Evolutionary conservation across 192 early-diverging fungal genomes (phyloP), one percentile per base, ranked within the genome.

Genomic region (Coemansia sp.): DNA sequence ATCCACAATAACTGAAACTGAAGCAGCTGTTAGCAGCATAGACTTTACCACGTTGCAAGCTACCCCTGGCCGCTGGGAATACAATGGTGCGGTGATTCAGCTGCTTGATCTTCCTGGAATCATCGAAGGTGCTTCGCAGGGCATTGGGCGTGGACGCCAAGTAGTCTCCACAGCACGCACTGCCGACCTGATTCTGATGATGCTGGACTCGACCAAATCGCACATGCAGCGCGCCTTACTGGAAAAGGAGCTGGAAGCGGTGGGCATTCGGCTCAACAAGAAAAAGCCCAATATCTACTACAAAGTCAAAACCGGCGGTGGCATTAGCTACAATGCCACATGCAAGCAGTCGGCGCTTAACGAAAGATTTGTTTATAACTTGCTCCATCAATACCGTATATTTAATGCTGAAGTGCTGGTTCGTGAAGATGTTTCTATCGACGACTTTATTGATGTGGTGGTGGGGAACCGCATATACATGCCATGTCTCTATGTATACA

Each of bases 381-480:
- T 99, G 72, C 80, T 99, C 42, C 96, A 96, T 69, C 91, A 93
- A 66, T 99, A 99, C 70, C 91, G 87, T 68, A 94, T 99, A 41
- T 96, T 97, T 68, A 99, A 99, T 61, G 94, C 95, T 5, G 95
- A 99, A 64, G 86, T 99, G 6, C 80, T 99, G 60, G 87, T 99
- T 52, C 90, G 97, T 50, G 95, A 99, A 76, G 97, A 97, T 67
- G 87, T 91, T 51, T 93, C 86, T 15, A 89, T 97, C 5, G 97
- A 99, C 63, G 87, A 98, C 63, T 97, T 99, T 69, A 93, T 99
- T 63, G 97, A 99, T 72, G 92, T 98, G n/a, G 88, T 99, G 5
- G 83, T 99, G 13, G 95, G 95, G 19, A 97, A 97, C 82, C 85
- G 96, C 50, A 94, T 93, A 67, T 96, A 99, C 63, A 84, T 99